Base-by-base conservation (phyloP, 805 yeast species). In the Clavispora phyllophila region DNA sequence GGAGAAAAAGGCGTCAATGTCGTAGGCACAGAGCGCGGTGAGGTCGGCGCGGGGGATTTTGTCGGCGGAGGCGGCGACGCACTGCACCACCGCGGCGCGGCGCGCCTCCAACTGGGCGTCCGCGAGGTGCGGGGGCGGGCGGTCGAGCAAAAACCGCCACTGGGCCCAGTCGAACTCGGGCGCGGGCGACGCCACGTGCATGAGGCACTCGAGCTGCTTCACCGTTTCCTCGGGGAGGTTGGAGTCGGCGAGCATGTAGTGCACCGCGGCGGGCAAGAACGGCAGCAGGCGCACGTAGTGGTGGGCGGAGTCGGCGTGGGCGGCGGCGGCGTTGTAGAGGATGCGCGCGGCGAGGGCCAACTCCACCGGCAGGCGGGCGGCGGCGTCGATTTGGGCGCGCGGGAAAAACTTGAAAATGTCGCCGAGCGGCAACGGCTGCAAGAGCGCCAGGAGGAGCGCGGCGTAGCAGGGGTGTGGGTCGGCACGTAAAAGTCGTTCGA, bases 371-470 rank as follows among this genome's bases (percentile, higher is more conserved):
- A 34, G 22, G 15, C 20, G 22, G 8, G 24, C 9, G 17, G 37
- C 36, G 14, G 40, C 40, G 7, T 36, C 32, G 5, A 45, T 41
- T 6, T 25, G 36, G 8, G 45, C 45, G 12, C 33, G 33, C 20
- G 49, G 36, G 5, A 49, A 38, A 26, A 43, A 42, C 22, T 36
- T 27, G n/a, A 38, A 34, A 15, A 45, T 39, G 18, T 45, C 43
- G 4, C 19, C 23, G 22, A 49, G 40, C 27, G 27, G 39, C 33
- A 49, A 33, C 8, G 42, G 44, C 9, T 22, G 23, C 17, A 49
- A 34, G 13, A 47, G 22, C 4, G 40, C 35, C 31, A 31, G 34
- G 3, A 49, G 43, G 9, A 47, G 27, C 10, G 33, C 37, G 14
- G 27, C 27, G 22, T 45, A 49, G 20, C 33, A 33, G 10, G 40